phyloP scores from a whole-genome alignment of 163 green algal genomes.

The Chlorella variabilis region DNA sequence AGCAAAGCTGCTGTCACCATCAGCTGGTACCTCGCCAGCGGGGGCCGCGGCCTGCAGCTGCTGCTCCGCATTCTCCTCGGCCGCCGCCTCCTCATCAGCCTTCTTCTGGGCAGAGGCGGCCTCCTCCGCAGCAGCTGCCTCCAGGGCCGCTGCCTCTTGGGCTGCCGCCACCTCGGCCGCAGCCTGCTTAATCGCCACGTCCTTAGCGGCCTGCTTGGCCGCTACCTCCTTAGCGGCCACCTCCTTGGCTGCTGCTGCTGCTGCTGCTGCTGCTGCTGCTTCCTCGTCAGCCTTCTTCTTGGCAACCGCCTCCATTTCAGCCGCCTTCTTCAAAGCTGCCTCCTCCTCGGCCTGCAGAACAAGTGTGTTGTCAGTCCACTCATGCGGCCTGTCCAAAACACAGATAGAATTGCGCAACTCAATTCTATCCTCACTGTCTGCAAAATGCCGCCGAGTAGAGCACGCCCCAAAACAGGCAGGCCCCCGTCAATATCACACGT shows the following conservation, averaged over 20 bases:
- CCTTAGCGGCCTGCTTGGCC: not conserved
- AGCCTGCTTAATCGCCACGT: not conserved
- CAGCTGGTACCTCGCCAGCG: not conserved
- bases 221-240: not conserved
- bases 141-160: not conserved
- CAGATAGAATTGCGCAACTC: too few species aligned
- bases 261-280: not conserved
- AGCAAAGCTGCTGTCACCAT: not conserved
- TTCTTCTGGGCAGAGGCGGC: too few species aligned
- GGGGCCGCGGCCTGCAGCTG: not conserved
- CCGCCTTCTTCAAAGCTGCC: not conserved
- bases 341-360: conserved; percentile 1
- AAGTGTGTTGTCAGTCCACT: too few species aligned
- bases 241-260: not conserved
- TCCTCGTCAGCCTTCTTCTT: conserved; percentile 4
- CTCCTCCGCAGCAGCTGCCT: not conserved
- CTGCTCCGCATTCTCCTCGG: not conserved
- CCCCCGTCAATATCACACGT: too few species aligned
- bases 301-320: not conserved
- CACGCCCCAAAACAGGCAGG: too few species aligned
- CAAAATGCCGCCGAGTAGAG: too few species aligned
- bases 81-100: not conserved
- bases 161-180: not conserved
- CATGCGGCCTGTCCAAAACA: too few species aligned
- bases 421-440: too few species aligned